These are phyloP conservation scores for Exophiala viscosa DNA, from an alignment of 2,329 filamentous ascomycete genomes.

Conservation along the genomic window DNA sequence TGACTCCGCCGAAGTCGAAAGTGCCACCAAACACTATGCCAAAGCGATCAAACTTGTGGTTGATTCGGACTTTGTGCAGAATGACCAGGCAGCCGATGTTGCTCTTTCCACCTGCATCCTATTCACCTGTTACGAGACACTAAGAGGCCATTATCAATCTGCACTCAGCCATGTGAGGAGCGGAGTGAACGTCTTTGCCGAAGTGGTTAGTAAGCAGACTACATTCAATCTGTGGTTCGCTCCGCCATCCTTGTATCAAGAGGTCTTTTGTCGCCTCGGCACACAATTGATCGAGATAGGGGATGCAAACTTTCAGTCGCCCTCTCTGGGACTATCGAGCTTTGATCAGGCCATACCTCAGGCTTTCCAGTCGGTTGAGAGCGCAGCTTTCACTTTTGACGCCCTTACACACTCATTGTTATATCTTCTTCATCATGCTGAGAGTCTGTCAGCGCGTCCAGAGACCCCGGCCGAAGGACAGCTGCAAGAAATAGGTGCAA, in stretches of 20 bases:
- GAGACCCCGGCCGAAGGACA: too few species aligned
- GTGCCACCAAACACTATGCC: conserved; percentile 8
- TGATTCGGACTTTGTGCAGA: not conserved
- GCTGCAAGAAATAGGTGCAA: too few species aligned
- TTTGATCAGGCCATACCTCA: not conserved
- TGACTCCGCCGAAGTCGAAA: not conserved
- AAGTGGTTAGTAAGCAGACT: not conserved
- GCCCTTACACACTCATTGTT: too few species aligned
- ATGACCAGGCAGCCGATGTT: conserved; percentile 2
- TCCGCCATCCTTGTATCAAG: not conserved
- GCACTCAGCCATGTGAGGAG: conserved; percentile 7
- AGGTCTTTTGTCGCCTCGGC: conserved; percentile 5
- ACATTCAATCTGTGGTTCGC: not conserved
- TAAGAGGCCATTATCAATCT: conserved; percentile 5
- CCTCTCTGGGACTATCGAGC: not conserved
- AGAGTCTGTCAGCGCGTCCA: too few species aligned
- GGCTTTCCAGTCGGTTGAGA: too few species aligned
- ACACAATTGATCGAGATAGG: conserved; percentile 12
- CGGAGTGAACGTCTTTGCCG: not conserved
- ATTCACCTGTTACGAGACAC: conserved; percentile 9
- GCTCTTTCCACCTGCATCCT: conserved; percentile 10
- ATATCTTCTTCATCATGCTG: too few species aligned
- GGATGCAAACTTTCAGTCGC: conserved; percentile 1
- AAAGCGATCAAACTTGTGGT: conserved; percentile 9
- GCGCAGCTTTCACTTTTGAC: not conserved